Percentiles rank a stretch among this genome's conserved stretches.
Evolutionary conservation across 2,329 filamentous ascomycete species (phyloP).

Genomic region (Westerdykella sp.): DNA sequence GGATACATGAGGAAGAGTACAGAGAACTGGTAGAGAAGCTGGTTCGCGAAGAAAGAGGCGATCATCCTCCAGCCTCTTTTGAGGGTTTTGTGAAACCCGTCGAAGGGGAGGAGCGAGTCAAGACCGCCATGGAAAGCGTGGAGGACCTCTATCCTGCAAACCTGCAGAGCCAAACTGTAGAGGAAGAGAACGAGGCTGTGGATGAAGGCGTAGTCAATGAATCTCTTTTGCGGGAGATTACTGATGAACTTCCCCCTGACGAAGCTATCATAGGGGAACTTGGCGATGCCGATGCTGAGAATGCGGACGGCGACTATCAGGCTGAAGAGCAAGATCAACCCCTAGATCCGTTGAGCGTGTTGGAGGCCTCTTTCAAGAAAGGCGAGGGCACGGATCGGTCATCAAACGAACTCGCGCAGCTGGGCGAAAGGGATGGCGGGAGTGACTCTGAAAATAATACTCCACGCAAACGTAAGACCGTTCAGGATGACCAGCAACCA

Average conservation of each 20-base stretch:
- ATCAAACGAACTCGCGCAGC: conserved; percentile 9
- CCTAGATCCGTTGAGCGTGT: conserved; percentile 28
- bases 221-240: background rate
- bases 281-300: conserved; percentile 3
- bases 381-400: conserved; percentile 16
- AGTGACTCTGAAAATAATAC: background rate
- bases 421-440: conserved; percentile 1
- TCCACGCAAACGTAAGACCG: too few species aligned
- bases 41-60: conserved; percentile 56
- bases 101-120: conserved; percentile 55
- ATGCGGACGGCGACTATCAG: conserved; percentile 17
- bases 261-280: background rate
- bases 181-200: conserved; percentile 5
- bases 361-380: conserved; percentile 14
- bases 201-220: background rate
- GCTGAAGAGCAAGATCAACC: conserved; percentile 21
- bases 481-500: background rate
- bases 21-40: conserved; percentile 58
- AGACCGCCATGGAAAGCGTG: conserved; percentile 74
- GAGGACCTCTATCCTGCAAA: conserved; percentile 76
- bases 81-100: conserved; percentile 57
- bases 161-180: conserved; percentile 33
- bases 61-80: conserved; percentile 50
- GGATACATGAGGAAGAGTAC: conserved; percentile 90
- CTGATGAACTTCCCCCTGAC: conserved; percentile 1